Evolutionary conservation across 768 basidiomycete species (phyloP), one percentile per base, ranked within the genome.

Genomic region (Pisolithus tinctorius): DNA sequence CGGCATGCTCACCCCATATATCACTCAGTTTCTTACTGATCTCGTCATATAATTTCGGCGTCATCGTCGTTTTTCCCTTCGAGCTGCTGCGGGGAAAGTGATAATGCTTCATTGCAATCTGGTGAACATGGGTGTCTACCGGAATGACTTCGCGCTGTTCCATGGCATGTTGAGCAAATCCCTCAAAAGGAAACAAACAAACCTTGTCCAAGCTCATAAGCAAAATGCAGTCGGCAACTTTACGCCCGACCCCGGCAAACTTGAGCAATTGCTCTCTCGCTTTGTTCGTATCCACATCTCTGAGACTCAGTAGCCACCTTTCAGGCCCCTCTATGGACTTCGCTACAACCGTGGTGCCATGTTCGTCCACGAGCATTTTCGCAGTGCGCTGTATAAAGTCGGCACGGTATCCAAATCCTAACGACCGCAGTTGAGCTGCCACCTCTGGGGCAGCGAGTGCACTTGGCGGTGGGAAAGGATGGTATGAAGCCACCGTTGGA

Each of bases 371-470:
- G 2, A 94, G 77, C 78, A 89, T 88, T 52, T 80, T 74, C 0
- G 91, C 88, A 3, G 92, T 92, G 46, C 79, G 76, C 49, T 90
- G 85, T 44, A 99, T 88, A 62, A 85, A 99, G 46, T 84, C 76
- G 1, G 96, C 94, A 34, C 96, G 86, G 64, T 99, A 98, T 10
- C 96, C 96, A 70, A 98, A 98, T 1, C 95, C 94, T 9, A 98
- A 76, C 6, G 77, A 70, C 4, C 96, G 87, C 14, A 99, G 77
- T 9, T 71, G 78, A 2, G 74, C 53, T 17, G 82, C 74, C 9
- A 89, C 85, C 23, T 71, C 72, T 1, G 83, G 71, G 3, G 70
- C 66, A 23, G 83, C 74, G 5, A 96, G 79, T 7, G 67, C 74
- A 25, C 83, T 81, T 0, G 93, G 93, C 0, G 81, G 66, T 1